Base-by-base conservation (phyloP, 768 basidiomycete species). In the Paxillus ammoniavirescens region DNA sequence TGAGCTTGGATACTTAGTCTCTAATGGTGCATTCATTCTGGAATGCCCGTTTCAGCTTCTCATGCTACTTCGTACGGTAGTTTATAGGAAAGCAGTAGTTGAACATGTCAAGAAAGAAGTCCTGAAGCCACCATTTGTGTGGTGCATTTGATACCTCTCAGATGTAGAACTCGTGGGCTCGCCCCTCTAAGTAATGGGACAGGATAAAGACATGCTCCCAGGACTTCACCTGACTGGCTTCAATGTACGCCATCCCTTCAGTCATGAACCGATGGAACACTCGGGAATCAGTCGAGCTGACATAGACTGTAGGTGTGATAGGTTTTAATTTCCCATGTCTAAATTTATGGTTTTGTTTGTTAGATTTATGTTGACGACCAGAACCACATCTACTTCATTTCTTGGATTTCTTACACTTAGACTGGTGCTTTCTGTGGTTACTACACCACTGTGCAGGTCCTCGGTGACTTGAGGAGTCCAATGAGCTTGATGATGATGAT, bases 21-120 rank as follows among this genome's bases (percentile, higher is more conserved):
- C 53, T 42, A 0, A 75, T 9, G 30, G 30, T 31, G 5, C 30
- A 4, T 71, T 58, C 54, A 17, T 58, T 42, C 1, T 76, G 75
- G 1, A 41, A 38, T 15, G 49, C 58, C 0, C 49, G 23, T 1
- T 59, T 42, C 13, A 75, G 54, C 18, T 60, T 55, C 1, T 61
- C 42, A 0, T 58, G 59, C 57, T 73, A 71, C 14, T 70, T 56
- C 2, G 56, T 42, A 1, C 60, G 23, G 53, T 60, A 74, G 44
- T 72, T 55, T 0, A 62, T 15, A 3, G 72, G 74, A 50, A 75
- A 75, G 35, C 65, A 72, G 18, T 65, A 63, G 35, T 73, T 65
- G 40, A 68, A 74, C 2, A 75, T 30, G 21, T 52, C 68, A 4
- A 42, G 30, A 40, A 73, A 70, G 54, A 73, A 72, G 5, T 58